Evolutionary conservation across 495 filamentous ascomycete genomes (phyloP).

Genomic region (Neurospora terricola): DNA sequence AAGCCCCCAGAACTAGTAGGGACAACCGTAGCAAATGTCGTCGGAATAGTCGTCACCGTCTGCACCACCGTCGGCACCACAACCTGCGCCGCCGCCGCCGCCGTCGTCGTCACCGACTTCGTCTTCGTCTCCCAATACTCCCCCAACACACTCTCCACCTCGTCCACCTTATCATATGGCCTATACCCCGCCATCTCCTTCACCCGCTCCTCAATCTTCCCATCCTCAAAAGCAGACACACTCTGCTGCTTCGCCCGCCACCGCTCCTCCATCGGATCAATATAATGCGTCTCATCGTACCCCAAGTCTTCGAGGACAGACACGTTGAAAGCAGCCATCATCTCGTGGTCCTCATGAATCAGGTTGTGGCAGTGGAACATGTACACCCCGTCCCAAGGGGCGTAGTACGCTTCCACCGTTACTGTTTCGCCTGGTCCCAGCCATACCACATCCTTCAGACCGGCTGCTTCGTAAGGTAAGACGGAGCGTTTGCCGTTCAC

Average conservation of each 20-base stretch:
- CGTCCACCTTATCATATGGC: slow-evolving; percentile 22
- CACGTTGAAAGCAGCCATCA: slow-evolving; percentile 54
- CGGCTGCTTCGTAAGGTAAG: slow-evolving; percentile 37
- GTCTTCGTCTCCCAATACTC: slow-evolving; percentile 16
- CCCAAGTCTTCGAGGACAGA: slow-evolving; percentile 35
- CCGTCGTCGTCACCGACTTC: neutral
- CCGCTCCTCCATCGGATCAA: slow-evolving; percentile 23
- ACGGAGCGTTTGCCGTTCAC: slow-evolving; percentile 27
- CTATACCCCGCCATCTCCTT: slow-evolving; percentile 19
- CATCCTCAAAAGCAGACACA: neutral
- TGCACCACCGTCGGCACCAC: neutral
- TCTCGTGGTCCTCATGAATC: slow-evolving; percentile 50
- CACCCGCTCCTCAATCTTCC: slow-evolving; percentile 3
- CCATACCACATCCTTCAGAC: slow-evolving; percentile 44
- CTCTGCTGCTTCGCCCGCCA: slow-evolving; percentile 14
- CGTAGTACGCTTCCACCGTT: slow-evolving; percentile 37
- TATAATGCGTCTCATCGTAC: slow-evolving; percentile 35
- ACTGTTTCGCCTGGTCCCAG: slow-evolving; percentile 39
- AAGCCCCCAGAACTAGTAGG: neutral
- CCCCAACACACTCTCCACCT: slow-evolving; percentile 12
- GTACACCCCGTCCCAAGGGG: slow-evolving; percentile 45
- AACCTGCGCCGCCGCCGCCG: neutral
- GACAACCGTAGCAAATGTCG: neutral
- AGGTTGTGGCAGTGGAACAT: slow-evolving; percentile 51
- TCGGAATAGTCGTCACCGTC: neutral